These are phyloP conservation scores for Aristolochia contorta DNA, from an alignment of 164 flowering plant genomes.

Conservation along the genomic window DNA sequence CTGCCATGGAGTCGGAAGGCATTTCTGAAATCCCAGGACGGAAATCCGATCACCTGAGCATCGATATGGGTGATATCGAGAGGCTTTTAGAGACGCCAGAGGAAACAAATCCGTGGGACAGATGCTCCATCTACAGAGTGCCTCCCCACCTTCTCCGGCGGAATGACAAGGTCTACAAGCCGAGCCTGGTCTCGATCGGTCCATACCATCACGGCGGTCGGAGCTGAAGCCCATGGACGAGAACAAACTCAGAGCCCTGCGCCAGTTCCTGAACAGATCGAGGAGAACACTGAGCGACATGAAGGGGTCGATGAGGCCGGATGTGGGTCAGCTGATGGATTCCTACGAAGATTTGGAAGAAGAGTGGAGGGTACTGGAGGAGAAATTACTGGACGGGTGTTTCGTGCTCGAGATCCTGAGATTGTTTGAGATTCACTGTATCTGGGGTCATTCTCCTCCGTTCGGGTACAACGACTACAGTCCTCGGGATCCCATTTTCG, in stretches of 20 bases:
- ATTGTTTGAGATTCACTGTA: too few species aligned
- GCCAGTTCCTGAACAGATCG: slow-evolving; percentile 11
- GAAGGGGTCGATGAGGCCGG: background rate
- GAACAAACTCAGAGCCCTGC: slow-evolving; percentile 23
- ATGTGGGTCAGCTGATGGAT: background rate
- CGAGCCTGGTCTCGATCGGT: slow-evolving; percentile 7
- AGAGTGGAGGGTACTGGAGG: slow-evolving; percentile 19
- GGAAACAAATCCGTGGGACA: slow-evolving; percentile 1
- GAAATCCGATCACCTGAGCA: too few species aligned
- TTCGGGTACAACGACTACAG: too few species aligned
- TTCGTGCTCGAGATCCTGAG: slow-evolving; percentile 43
- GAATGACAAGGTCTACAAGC: background rate
- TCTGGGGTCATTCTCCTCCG: too few species aligned
- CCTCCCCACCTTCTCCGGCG: background rate
- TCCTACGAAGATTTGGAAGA: background rate
- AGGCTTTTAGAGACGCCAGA: too few species aligned
- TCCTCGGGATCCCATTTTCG: too few species aligned
- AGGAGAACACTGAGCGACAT: slow-evolving; percentile 8
- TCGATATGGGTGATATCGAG: too few species aligned
- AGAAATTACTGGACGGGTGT: slow-evolving; percentile 52
- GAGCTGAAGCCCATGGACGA: slow-evolving; percentile 21
- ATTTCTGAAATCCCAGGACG: too few species aligned
- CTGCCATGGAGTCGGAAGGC: too few species aligned
- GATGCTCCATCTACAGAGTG: slow-evolving; percentile 6
- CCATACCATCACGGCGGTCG: slow-evolving; percentile 19